Percentiles rank a stretch among this genome's conserved stretches.
These are phyloP conservation scores for Piper betle DNA, from an alignment of 164 flowering plant species.

Conservation along the genomic window DNA sequence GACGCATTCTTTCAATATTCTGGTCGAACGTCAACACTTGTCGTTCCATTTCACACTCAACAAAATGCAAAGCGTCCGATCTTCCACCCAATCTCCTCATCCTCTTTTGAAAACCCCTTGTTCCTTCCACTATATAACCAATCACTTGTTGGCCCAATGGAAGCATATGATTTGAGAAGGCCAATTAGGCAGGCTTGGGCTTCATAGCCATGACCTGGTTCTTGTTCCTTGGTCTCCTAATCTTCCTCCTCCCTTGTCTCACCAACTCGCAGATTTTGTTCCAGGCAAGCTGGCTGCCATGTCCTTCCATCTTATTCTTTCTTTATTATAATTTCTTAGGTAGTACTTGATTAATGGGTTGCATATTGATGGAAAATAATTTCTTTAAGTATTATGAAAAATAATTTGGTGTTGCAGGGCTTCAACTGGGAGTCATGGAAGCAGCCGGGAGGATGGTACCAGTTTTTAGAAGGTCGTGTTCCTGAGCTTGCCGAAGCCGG, in stretches of 20 bases:
- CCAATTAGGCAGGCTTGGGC: neutral
- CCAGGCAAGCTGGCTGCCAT: neutral
- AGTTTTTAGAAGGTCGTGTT: constrained; percentile 22
- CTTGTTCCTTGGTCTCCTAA: neutral
- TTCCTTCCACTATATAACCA: no score
- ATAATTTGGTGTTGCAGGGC: constrained; percentile 24
- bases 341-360: no score
- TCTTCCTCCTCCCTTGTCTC: neutral
- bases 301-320: neutral
- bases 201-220: neutral
- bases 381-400: no score
- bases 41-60: no score
- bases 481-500: constrained; percentile 47
- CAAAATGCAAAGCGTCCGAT: no score
- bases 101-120: no score
- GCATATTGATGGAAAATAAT: no score
- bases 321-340: neutral
- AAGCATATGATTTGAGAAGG: no score
- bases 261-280: constrained; percentile 5
- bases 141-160: no score
- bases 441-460: constrained; percentile 49
- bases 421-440: constrained; percentile 71
- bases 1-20: no score
- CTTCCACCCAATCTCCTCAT: no score
- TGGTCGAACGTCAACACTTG: no score